Evolutionary conservation across 2,329 filamentous ascomycete genomes (phyloP).

Genomic region (Colletotrichum somersetense): DNA sequence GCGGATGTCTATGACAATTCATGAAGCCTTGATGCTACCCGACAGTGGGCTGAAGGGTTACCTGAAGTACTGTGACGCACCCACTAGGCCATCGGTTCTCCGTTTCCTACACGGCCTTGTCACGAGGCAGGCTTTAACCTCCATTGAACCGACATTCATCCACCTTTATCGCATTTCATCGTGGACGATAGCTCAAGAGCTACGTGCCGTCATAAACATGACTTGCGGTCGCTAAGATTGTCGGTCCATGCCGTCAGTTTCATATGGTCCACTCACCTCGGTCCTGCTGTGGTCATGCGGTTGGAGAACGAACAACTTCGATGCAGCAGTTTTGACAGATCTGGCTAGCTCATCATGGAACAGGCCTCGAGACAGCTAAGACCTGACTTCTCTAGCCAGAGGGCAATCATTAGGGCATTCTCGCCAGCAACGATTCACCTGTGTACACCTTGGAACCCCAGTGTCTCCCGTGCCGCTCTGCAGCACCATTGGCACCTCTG

Average conservation of each 20-base stretch:
- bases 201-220: constrained; percentile 8
- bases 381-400: background rate
- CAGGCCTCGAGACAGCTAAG: constrained; percentile 19
- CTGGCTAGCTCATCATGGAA: constrained; percentile 34
- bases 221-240: constrained; percentile 23
- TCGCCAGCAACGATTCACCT: constrained; percentile 23
- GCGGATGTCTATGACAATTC: constrained; percentile 22
- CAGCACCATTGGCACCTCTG: constrained; percentile 5
- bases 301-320: constrained; percentile 15
- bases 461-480: constrained; percentile 1
- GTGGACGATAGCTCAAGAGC: constrained; percentile 18
- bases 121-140: constrained; percentile 4
- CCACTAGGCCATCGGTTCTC: constrained; percentile 6
- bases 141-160: constrained; percentile 23
- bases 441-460: background rate
- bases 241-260: constrained; percentile 19
- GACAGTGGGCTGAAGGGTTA: constrained; percentile 4
- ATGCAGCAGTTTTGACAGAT: constrained; percentile 34
- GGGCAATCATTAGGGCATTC: constrained; percentile 13
- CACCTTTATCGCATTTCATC: constrained; percentile 31
- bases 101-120: constrained; percentile 11
- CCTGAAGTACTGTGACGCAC: constrained; percentile 5
- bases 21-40: constrained; percentile 15
- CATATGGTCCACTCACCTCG: constrained; percentile 10
- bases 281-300: constrained; percentile 25